Evolutionary conservation across 2,329 filamentous ascomycete species (phyloP), one percentile per base, ranked within the genome.

Genomic region (Metarhizium sp.): DNA sequence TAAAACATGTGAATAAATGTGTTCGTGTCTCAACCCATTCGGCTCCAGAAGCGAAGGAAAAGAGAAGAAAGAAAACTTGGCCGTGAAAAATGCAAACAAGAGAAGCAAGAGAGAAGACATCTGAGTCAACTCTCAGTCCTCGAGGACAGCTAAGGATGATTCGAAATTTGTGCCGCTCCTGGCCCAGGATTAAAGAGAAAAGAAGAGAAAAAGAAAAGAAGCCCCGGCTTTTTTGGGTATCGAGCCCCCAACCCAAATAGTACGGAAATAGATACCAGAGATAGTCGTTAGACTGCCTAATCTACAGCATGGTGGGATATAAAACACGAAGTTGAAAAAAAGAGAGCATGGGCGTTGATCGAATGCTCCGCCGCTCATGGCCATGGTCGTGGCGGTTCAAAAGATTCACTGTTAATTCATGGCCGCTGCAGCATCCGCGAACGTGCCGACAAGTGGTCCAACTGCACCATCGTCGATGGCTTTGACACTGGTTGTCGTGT

Each of bases 381-480:
- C 20, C 18, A n/a, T 42, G 14, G 11, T 25, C 6, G 32, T 25
- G 43, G 18, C 11, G 25, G 43, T 20, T 20, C 10, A 4, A 46
- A 25, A 46, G 4, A n/a, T 46, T 14, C 32, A 30, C 7, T 10
- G 53, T 66, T 59, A 70, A 63, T 72, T 71, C 71, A 79, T 78
- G 16, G 75, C 78, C 11, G 76, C 76, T 25, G 78, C 79, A 25
- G 80, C 81, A 63, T 84, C 81, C 48, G 78, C 77, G 71, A 84
- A 84, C 16, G 80, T 83, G 47, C 81, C 80, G 14, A 84, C 79
- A 45, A 84, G 74, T 49, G 77, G 74, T 14, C 64, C 70, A 11
- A 63, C 69, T 5, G 65, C 64, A 34, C 70, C 68, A 30, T 65
- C 64, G 20, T 70, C 65, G n/a, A 69, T 57, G 4, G 66, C 68